A percentile compares a stretch with the other conserved stretches of the same genome.
Conservation (phyloP, 2,329 filamentous ascomycete genomes). For the Sporothrix pseudoabietina region DNA sequence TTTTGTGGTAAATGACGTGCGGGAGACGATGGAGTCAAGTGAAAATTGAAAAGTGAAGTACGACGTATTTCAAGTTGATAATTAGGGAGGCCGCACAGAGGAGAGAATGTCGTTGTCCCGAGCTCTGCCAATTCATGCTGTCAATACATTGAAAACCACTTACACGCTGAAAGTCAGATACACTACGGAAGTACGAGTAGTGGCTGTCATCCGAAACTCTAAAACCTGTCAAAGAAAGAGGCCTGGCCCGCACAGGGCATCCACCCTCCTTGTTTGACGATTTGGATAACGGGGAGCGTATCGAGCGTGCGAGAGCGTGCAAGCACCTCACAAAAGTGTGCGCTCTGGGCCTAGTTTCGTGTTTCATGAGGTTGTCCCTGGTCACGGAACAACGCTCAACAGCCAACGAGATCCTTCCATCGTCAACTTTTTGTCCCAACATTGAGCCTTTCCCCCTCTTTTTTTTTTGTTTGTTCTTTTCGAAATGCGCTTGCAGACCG, state of each 20-base stretch:
- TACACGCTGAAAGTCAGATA: neutral
- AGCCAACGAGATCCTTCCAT: neutral
- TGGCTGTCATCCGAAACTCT: conserved; percentile 22
- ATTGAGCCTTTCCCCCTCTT: neutral
- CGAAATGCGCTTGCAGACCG: neutral
- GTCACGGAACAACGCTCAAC: neutral
- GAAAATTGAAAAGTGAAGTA: neutral
- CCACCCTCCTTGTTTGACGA: neutral
- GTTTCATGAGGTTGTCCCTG: conserved; percentile 10
- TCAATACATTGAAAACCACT: neutral
- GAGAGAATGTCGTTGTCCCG: neutral
- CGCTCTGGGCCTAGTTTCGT: neutral
- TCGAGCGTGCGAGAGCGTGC: neutral
- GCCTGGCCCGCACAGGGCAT: neutral
- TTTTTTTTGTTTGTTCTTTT: neutral
- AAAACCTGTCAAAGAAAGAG: neutral
- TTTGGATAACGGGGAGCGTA: neutral
- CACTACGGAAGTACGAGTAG: neutral
- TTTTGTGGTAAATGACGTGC: too few species aligned
- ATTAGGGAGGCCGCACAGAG: neutral
- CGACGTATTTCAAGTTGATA: neutral
- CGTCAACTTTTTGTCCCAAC: neutral
- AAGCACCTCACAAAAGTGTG: neutral
- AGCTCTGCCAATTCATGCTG: neutral
- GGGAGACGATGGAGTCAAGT: neutral